These are phyloP conservation scores for Stevia rebaudiana DNA, from an alignment of 140 eudicot species.

Conservation along the genomic window DNA sequence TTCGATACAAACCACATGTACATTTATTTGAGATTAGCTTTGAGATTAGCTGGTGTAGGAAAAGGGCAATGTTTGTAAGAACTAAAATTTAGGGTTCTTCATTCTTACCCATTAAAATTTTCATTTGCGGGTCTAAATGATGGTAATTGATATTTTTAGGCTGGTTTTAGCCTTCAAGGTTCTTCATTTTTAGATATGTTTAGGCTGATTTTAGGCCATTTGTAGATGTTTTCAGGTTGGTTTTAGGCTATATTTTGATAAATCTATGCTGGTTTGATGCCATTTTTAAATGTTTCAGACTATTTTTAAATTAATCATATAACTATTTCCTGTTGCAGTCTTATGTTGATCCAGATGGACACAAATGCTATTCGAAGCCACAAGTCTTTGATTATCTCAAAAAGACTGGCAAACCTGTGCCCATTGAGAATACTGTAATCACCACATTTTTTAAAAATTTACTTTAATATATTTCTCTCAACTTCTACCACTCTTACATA, in stretches of 20 bases:
- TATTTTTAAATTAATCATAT: background rate
- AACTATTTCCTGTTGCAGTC: slow-evolving; percentile 36
- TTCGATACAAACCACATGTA: background rate
- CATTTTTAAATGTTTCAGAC: background rate
- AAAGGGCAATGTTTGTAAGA: background rate
- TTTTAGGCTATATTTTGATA: no score
- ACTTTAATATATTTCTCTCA: background rate
- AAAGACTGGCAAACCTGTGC: slow-evolving; percentile 5
- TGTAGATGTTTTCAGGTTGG: no score
- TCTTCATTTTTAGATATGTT: no score
- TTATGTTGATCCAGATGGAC: slow-evolving; percentile 44
- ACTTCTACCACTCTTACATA: background rate
- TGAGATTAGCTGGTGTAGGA: background rate
- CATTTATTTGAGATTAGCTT: background rate
- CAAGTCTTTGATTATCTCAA: slow-evolving; percentile 48
- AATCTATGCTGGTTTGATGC: no score
- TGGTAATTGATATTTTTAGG: background rate
- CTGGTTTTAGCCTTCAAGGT: no score
- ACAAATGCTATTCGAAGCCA: slow-evolving; percentile 66
- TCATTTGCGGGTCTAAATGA: background rate
- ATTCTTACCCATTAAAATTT: background rate
- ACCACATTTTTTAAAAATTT: background rate
- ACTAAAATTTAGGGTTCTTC: slow-evolving; percentile 1
- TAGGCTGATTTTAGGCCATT: no score
- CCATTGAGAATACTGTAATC: slow-evolving; percentile 22